phyloP scores from a whole-genome alignment of 371 early-diverging fungal genomes.

The Haplosporangium sp. region DNA sequence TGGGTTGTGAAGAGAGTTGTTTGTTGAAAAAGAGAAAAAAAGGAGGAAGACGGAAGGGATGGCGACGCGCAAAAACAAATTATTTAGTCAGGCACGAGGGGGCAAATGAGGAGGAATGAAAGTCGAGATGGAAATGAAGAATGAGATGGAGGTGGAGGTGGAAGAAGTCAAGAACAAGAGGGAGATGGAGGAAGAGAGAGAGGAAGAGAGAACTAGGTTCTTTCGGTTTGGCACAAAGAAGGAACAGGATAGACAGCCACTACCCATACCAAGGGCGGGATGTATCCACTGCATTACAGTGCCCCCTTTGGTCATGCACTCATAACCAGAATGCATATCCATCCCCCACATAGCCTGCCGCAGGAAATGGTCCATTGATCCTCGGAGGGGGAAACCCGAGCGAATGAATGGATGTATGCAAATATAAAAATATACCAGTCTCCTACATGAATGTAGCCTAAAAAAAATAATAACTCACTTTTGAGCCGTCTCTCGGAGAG shows the following conservation, averaged over 20 bases:
- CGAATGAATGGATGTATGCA: too few relatives aligned
- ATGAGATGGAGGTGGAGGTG: too few relatives aligned
- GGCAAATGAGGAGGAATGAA: conserved; percentile 1
- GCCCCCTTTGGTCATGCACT: conserved; percentile 4
- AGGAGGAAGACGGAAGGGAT: background rate
- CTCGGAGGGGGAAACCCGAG: too few relatives aligned
- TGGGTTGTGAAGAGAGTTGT: background rate
- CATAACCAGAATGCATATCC: conserved; percentile 49
- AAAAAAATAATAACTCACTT: too few relatives aligned
- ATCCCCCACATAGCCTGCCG: too few relatives aligned
- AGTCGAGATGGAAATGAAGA: background rate
- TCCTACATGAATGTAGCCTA: too few relatives aligned
- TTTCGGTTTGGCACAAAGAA: background rate
- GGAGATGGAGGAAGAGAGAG: conserved; percentile 4
- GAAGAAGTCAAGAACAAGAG: conserved; percentile 1
- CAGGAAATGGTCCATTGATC: too few relatives aligned
- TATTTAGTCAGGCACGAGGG: background rate
- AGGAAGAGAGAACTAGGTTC: conserved; percentile 2
- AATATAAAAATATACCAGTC: too few relatives aligned
- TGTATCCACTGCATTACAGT: conserved; percentile 11
- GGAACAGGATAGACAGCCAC: background rate
- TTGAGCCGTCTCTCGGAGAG: too few relatives aligned
- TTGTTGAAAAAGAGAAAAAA: background rate
- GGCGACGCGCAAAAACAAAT: background rate
- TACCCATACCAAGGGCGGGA: background rate